Conservation (phyloP, 495 filamentous ascomycete species). For the Xylaria cubensis region DNA sequence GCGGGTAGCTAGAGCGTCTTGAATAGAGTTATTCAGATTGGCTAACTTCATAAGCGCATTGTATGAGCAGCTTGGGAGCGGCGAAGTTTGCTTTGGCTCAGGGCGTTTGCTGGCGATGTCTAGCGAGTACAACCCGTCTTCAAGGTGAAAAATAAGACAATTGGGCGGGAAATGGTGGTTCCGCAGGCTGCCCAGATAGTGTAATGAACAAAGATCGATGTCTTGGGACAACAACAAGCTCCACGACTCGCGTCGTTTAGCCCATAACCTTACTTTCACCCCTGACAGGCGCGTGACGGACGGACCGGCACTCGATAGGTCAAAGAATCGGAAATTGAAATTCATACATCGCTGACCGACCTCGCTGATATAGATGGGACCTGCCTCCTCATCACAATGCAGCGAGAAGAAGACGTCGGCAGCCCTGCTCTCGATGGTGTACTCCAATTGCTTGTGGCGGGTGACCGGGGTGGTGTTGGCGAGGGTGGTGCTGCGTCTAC, state of each 20-base stretch:
- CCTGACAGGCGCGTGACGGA: conserved; percentile 67
- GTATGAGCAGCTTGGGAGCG: conserved; percentile 76
- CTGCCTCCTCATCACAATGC: conserved; percentile 67
- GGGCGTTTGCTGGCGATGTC: conserved; percentile 54
- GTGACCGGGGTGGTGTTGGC: conserved; percentile 67
- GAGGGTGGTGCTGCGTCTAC: conserved; percentile 76
- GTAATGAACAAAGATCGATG: conserved; percentile 71
- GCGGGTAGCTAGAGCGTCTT: conserved; percentile 84
- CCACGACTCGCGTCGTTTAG: conserved; percentile 67
- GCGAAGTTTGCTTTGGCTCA: conserved; percentile 51
- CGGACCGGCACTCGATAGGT: conserved; percentile 72
- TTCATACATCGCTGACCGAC: conserved; percentile 80
- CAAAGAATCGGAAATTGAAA: conserved; percentile 87
- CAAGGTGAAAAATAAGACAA: conserved; percentile 83
- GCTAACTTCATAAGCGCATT: conserved; percentile 88
- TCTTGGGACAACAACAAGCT: conserved; percentile 73
- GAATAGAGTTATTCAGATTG: conserved; percentile 89
- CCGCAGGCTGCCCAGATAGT: conserved; percentile 82
- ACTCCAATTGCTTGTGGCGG: conserved; percentile 78
- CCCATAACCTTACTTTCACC: conserved; percentile 79
- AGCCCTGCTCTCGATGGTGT: conserved; percentile 72
- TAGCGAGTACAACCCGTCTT: conserved; percentile 86
- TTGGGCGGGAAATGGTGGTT: conserved; percentile 83
- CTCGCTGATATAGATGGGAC: conserved; percentile 92
- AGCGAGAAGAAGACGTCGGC: conserved; percentile 91